phyloP scores from a whole-genome alignment of 805 yeast species.

The Hanseniaspora singularis region DNA sequence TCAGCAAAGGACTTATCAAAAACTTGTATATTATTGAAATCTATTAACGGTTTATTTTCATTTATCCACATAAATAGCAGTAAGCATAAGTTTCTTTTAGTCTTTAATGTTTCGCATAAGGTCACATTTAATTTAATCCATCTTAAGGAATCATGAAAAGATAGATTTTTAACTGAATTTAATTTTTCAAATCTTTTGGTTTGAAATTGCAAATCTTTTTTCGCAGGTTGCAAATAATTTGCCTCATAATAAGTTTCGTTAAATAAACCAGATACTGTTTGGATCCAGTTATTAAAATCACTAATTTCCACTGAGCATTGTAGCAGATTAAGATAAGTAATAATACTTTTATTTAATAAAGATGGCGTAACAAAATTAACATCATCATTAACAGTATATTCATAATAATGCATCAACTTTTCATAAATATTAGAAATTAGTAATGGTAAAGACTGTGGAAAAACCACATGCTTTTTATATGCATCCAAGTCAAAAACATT shows the following conservation, averaged over 20 bases:
- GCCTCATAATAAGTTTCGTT: not conserved
- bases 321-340: conserved; percentile 54
- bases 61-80: not conserved
- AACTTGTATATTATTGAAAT: not conserved
- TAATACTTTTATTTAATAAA: conserved; percentile 59
- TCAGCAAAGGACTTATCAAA: not conserved
- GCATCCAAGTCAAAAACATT: not conserved
- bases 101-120: not conserved
- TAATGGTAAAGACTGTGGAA: conserved; percentile 32
- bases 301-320: not conserved
- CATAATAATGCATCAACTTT: conserved; percentile 36
- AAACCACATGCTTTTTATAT: not conserved
- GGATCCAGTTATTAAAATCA: conserved; percentile 3
- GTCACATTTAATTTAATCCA: not conserved
- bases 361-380: conserved; percentile 75
- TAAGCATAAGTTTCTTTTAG: not conserved
- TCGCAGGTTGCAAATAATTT: conserved; percentile 7
- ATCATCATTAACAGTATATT: conserved; percentile 40
- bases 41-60: not conserved
- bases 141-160: not conserved
- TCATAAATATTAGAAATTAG: conserved; percentile 31
- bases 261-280: not conserved
- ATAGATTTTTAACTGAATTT: not conserved
- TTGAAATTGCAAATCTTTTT: not conserved
- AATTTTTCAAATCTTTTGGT: conserved; percentile 1